These are phyloP conservation scores for Tetradesmus lagerheimii DNA, from an alignment of 139 green algal species.

Conservation along the genomic window DNA sequence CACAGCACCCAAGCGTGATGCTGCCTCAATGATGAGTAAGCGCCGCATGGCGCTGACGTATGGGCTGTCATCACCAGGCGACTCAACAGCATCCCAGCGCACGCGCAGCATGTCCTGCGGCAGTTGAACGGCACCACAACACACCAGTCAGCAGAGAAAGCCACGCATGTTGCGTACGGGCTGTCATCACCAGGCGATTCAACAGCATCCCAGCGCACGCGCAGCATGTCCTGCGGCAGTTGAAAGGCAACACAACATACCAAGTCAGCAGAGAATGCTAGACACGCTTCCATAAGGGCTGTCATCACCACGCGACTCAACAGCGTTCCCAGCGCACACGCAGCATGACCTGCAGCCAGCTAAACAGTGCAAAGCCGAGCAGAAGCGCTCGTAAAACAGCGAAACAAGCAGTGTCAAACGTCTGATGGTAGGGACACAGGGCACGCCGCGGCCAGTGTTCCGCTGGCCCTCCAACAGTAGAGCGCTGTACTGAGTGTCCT, in stretches of 20 bases:
- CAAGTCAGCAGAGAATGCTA: too few relatives aligned
- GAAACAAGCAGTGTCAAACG: too few relatives aligned
- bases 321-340: conserved; percentile 68
- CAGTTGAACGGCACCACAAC: too few relatives aligned
- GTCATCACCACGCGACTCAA: conserved; percentile 92
- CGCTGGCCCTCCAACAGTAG: too few relatives aligned
- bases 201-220: conserved; percentile 72
- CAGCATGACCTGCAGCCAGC: conserved; percentile 60
- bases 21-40: conserved; percentile 72
- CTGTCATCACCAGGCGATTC: conserved; percentile 92
- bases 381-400: too few relatives aligned
- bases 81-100: conserved; percentile 79
- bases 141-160: too few relatives aligned
- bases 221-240: conserved; percentile 61
- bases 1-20: conserved; percentile 66
- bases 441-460: too few relatives aligned
- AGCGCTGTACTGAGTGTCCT: too few relatives aligned
- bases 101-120: conserved; percentile 63
- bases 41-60: conserved; percentile 80
- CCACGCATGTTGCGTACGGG: too few relatives aligned
- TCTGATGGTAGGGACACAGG: too few relatives aligned
- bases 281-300: conserved; percentile 81
- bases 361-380: too few relatives aligned
- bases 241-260: too few relatives aligned
- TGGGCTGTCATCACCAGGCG: conserved; percentile 90